Conservation (phyloP, 75 land plant genomes). For the Larix kaempferi region DNA sequence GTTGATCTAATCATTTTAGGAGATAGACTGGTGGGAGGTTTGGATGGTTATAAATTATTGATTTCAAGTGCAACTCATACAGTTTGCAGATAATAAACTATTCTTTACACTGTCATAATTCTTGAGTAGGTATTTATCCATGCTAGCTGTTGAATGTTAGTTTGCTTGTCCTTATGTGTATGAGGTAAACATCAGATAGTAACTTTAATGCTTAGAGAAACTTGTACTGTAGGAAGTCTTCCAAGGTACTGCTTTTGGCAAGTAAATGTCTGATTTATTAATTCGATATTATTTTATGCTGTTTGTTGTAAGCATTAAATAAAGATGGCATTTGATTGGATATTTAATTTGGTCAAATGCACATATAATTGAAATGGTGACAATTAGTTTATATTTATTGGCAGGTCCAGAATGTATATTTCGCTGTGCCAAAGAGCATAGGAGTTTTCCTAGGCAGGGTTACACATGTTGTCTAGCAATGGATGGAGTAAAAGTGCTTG, state of each 20-base stretch:
- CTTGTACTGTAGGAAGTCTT: background rate
- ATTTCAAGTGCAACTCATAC: too few relatives aligned
- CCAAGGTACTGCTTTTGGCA: background rate
- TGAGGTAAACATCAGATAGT: too few relatives aligned
- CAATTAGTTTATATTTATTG: background rate
- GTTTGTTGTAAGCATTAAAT: background rate
- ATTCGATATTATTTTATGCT: background rate
- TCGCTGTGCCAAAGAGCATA: slow-evolving; percentile 76
- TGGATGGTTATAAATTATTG: too few relatives aligned
- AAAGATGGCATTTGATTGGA: background rate
- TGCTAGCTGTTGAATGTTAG: too few relatives aligned
- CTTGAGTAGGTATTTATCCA: too few relatives aligned
- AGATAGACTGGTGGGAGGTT: too few relatives aligned
- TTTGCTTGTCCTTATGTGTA: too few relatives aligned
- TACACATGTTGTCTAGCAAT: slow-evolving; percentile 91
- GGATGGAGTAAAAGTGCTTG: slow-evolving; percentile 84
- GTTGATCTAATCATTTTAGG: too few relatives aligned
- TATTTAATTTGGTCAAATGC: background rate
- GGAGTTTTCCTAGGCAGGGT: slow-evolving; percentile 59
- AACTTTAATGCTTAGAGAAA: too few relatives aligned
- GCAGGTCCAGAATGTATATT: slow-evolving; percentile 90
- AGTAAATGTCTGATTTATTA: background rate
- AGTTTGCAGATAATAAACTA: too few relatives aligned
- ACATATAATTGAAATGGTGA: background rate
- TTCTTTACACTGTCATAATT: too few relatives aligned